Evolutionary conservation across 2,329 filamentous ascomycete genomes (phyloP), one percentile per base, ranked within the genome.

Genomic region (Rutstroemia sydowiana): DNA sequence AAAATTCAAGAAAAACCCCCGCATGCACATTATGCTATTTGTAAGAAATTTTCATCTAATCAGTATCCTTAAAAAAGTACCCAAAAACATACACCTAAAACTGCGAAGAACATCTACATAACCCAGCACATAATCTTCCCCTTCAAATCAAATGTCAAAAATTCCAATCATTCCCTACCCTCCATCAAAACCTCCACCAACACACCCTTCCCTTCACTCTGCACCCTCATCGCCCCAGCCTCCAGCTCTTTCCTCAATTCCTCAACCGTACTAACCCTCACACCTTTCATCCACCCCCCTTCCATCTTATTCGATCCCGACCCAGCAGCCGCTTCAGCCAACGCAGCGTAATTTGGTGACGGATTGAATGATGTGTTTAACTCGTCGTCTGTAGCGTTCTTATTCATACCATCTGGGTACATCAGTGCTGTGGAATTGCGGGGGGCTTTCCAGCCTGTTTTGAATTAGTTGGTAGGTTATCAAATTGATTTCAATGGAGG

Each of bases 361-460:
- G 81, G 82, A 1, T 71, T 75, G 60, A 85, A 84, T 0, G 74
- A 78, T 56, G 85, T 84, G 57, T 85, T 83, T 37, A 85, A 65
- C 45, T 81, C 79, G 54, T 79, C 74, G 54, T 84, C 83, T 40
- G 71, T 74, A 7, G 76, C 79, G 45, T 77, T 78, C 4, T 73
- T 75, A 1, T 77, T 81, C 52, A 76, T 71, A 4, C 81, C 81
- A 28, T 80, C 69, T 0, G 82, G 81, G 59, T 85, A 81, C 1
- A 85, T 81, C 11, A 85, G 73, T 28, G 81, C 65, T 64, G 84
- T 71, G 21, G 75, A 80, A 43, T 71, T 71, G 4, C 77, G 69
- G 0, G 81, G 82, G 1, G 82, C 82, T 60, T 85, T 83, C 82
- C 81, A 85, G 43, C 82, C 69, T 69, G 37, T 23, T 30, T 30